Evolutionary conservation across 129 eudicot genomes (phyloP).

Genomic region (Mikania micrantha): DNA sequence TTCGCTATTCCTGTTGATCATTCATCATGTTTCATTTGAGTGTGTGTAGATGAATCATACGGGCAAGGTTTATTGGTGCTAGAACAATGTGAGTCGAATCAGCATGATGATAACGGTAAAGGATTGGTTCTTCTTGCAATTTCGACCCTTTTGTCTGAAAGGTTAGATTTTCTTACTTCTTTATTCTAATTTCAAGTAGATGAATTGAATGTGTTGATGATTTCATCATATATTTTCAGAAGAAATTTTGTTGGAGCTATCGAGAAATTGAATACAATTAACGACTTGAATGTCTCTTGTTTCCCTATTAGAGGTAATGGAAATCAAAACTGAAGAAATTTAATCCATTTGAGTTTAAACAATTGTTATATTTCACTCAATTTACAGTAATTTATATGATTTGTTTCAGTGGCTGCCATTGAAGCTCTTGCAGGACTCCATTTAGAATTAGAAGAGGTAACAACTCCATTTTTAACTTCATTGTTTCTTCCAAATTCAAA

Average conservation of each 20-base stretch:
- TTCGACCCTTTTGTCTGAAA: conserved; percentile 65
- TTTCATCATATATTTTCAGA: conserved; percentile 27
- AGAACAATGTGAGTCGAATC: conserved; percentile 77
- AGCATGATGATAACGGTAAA: conserved; percentile 53
- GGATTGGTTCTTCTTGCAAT: conserved; percentile 65
- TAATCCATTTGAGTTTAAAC: neutral
- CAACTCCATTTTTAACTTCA: neutral
- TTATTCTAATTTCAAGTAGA: neutral
- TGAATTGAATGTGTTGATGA: neutral
- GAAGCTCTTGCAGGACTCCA: conserved; percentile 76
- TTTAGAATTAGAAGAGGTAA: conserved; percentile 62
- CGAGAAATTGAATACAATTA: conserved; percentile 44
- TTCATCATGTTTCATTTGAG: neutral
- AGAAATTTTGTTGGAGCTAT: conserved; percentile 64
- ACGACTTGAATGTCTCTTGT: conserved; percentile 40
- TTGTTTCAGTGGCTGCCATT: conserved; percentile 59
- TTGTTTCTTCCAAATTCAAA: neutral
- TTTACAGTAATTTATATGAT: neutral
- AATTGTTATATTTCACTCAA: neutral
- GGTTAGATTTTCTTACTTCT: conserved; percentile 23
- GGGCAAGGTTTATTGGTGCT: conserved; percentile 65
- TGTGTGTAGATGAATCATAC: conserved; percentile 66
- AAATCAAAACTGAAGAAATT: neutral
- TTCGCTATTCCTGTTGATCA: neutral
- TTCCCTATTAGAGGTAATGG: conserved; percentile 55